Conservation (phyloP, 495 filamentous ascomycete species). For the Elaphomyces granulatus region DNA sequence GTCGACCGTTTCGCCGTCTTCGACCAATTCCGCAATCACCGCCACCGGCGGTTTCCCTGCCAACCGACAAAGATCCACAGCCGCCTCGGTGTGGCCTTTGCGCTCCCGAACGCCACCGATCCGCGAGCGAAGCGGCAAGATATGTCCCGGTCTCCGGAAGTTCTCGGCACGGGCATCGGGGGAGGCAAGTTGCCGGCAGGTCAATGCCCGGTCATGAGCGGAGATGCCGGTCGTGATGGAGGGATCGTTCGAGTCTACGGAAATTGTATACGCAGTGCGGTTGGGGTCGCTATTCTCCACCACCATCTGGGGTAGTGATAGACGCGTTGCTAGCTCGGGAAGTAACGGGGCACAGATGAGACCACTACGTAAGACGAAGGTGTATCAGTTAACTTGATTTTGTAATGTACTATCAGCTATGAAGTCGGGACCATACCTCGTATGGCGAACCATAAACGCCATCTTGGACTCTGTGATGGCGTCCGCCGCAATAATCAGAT, state of each 20-base stretch:
- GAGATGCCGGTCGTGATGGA: conserved; percentile 79
- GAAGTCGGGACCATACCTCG: conserved; percentile 28
- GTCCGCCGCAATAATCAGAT: conserved; percentile 87
- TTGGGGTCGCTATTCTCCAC: conserved; percentile 67
- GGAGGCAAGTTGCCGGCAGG: conserved; percentile 65
- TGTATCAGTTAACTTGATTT: background rate
- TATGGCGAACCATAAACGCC: conserved; percentile 87
- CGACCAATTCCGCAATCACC: conserved; percentile 78
- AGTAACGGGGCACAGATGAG: conserved; percentile 78
- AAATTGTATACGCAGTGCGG: conserved; percentile 80
- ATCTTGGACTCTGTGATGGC: conserved; percentile 77
- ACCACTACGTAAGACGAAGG: conserved; percentile 58
- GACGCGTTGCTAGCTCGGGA: conserved; percentile 45
- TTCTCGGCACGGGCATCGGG: conserved; percentile 36
- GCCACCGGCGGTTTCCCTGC: conserved; percentile 59
- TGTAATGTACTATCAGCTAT: background rate
- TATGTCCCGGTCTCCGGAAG: conserved; percentile 79
- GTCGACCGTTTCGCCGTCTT: conserved; percentile 55
- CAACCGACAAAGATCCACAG: conserved; percentile 70
- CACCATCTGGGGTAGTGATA: conserved; percentile 85
- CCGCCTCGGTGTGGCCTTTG: conserved; percentile 84
- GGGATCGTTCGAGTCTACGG: conserved; percentile 60
- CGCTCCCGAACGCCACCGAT: conserved; percentile 68
- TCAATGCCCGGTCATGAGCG: conserved; percentile 73
- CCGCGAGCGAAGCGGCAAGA: conserved; percentile 70